A percentile compares a stretch with the other conserved stretches of the same genome.
Conservation (phyloP, 768 basidiomycete species). For the Pisolithus microcarpus region DNA sequence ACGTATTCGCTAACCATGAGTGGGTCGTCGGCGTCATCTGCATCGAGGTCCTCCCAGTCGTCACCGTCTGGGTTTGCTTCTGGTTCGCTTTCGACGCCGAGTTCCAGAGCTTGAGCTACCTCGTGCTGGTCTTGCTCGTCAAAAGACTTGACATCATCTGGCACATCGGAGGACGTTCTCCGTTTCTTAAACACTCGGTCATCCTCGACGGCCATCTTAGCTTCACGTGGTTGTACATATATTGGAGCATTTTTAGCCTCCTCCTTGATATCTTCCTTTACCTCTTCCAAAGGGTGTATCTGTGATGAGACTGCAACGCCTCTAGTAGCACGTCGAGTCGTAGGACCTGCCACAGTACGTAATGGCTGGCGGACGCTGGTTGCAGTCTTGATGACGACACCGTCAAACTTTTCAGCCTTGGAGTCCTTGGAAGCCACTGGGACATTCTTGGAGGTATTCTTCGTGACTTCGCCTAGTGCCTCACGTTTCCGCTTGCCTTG, state of each 20-base stretch:
- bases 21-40: constrained; percentile 88
- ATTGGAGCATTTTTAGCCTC: constrained; percentile 9
- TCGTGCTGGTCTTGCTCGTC: constrained; percentile 29
- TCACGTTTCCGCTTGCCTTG: constrained; percentile 70
- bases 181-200: constrained; percentile 65
- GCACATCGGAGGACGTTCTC: constrained; percentile 61
- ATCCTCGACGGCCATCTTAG: constrained; percentile 48
- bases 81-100: constrained; percentile 35
- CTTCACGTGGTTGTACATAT: constrained; percentile 25
- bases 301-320: constrained; percentile 17
- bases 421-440: constrained; percentile 31
- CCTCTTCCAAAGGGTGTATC: constrained; percentile 19
- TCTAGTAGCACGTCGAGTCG: constrained; percentile 33
- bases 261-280: constrained; percentile 31
- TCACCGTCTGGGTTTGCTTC: constrained; percentile 61
- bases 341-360: constrained; percentile 38
- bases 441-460: constrained; percentile 35
- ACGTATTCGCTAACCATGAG: constrained; percentile 98
- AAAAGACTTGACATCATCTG: constrained; percentile 37
- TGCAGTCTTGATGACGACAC: constrained; percentile 50
- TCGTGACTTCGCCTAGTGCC: constrained; percentile 64
- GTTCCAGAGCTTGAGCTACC: constrained; percentile 37
- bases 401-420: constrained; percentile 59
- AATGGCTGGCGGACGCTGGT: constrained; percentile 43
- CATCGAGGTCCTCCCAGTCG: constrained; percentile 88